A percentile compares a stretch with the other conserved stretches of the same genome.
Evolutionary conservation across 2,329 filamentous ascomycete species (phyloP).

Genomic region (Botrytis medusae): DNA sequence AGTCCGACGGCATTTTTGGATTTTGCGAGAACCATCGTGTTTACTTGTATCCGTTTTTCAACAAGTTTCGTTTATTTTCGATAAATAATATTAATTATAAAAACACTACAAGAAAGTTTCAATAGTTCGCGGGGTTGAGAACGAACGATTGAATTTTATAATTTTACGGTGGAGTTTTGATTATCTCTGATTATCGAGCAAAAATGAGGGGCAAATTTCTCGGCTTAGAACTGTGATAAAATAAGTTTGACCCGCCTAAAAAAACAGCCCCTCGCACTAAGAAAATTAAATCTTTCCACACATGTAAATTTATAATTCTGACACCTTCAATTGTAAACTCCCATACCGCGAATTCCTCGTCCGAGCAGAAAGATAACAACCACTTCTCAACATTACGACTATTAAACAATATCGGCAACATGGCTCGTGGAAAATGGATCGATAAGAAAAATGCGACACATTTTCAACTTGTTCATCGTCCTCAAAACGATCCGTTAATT

Average conservation of each 20-base stretch:
- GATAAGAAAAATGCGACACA: conserved; percentile 92
- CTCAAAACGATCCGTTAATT: conserved; percentile 95
- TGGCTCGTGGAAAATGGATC: conserved; percentile 46
- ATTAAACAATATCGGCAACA: conserved; percentile 39
- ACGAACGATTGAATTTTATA: conserved; percentile 39
- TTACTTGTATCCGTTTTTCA: not conserved
- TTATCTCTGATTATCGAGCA: conserved; percentile 31
- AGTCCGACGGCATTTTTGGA: conserved; percentile 94
- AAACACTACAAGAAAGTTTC: not conserved
- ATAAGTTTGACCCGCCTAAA: conserved; percentile 27
- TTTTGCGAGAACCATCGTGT: conserved; percentile 74
- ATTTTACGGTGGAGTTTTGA: conserved; percentile 21
- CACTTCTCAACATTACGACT: not conserved
- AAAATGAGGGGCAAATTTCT: conserved; percentile 26
- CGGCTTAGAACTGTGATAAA: conserved; percentile 6
- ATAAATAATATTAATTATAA: not conserved
- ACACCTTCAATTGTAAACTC: not conserved
- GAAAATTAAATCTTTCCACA: conserved; percentile 23
- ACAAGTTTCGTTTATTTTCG: not conserved
- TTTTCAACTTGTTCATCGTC: conserved; percentile 91
- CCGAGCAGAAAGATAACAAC: not conserved
- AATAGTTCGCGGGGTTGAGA: not conserved
- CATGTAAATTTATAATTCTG: conserved; percentile 16
- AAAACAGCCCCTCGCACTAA: conserved; percentile 18
- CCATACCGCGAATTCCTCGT: not conserved